These are phyloP conservation scores for Quambalaria eucalypti DNA, from an alignment of 1,284 basidiomycete genomes.

Conservation along the genomic window DNA sequence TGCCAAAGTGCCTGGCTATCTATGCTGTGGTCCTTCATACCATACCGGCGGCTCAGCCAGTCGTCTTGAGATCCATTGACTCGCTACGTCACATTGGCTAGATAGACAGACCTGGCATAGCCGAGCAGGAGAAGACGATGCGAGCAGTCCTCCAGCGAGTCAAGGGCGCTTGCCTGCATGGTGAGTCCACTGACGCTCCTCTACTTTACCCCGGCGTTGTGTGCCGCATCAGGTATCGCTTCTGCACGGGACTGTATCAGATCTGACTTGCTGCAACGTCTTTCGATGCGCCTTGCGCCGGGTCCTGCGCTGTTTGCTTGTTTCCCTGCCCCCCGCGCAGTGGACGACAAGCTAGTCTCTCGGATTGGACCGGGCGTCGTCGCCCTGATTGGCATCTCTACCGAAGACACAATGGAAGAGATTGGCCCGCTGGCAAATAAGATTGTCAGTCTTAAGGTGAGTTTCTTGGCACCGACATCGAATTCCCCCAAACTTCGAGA, in stretches of 20 bases:
- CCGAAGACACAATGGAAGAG: conserved; percentile 33
- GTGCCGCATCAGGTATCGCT: neutral
- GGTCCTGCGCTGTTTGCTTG: neutral
- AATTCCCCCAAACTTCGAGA: too few relatives aligned
- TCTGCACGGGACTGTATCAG: neutral
- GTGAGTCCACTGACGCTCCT: conserved; percentile 11
- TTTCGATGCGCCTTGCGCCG: neutral
- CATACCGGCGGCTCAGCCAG: too few relatives aligned
- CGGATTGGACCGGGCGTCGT: conserved; percentile 39
- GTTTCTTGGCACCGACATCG: too few relatives aligned
- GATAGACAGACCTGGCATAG: too few relatives aligned
- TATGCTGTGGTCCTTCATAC: too few relatives aligned
- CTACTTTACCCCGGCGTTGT: too few relatives aligned
- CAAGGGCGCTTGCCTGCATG: conserved; percentile 36
- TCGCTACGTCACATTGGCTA: too few relatives aligned
- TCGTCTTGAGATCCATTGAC: too few relatives aligned
- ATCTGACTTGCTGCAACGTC: too few relatives aligned
- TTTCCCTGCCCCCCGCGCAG: conserved; percentile 6
- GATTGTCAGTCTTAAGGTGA: conserved; percentile 25
- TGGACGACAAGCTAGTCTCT: conserved; percentile 35
- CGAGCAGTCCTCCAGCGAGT: conserved; percentile 38
- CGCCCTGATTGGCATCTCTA: conserved; percentile 34
- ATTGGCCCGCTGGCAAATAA: conserved; percentile 24
- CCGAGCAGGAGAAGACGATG: conserved; percentile 12
- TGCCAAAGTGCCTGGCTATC: too few relatives aligned